Base-by-base conservation (phyloP, 2,329 filamentous ascomycete genomes). In the Diaporthe sp. region DNA sequence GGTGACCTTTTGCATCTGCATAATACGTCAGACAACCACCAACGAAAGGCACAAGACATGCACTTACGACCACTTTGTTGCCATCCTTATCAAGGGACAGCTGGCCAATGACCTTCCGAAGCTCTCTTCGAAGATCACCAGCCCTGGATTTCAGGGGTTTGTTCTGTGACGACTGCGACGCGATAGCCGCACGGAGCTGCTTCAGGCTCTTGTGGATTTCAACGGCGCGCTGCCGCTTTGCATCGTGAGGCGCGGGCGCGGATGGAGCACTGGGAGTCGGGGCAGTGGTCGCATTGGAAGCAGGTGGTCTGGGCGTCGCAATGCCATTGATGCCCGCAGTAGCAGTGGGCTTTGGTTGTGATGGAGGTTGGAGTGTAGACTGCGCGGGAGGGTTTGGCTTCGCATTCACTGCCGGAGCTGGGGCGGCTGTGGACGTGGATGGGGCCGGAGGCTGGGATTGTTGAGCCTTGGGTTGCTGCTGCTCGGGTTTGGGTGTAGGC, bases 61-160 rank as follows among this genome's bases (percentile, higher is more conserved):
- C 38, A 50, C 60, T 71, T 25, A 28, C 71, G 42, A 72, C 86
- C 78, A 84, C 92, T 90, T 77, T 89, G 88, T 75, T 83, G 80
- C 68, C 84, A 87, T 76, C 83, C 82, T 45, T 79, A 78, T 40
- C 78, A 77, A 25, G 79, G 57, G 33, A 93, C 38, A 95, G 84
- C 81, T 97, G 94, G 9, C 95, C 94, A 72, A 96, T 89, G 25
- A 89, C 91, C 79, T 92, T 93, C 52, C 90, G 89, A 71, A 97
- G 91, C 55, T 92, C 89, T 74, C 94, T 88, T 54, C 94, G 89
- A 87, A 94, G 91, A 72, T 95, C 90, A 45, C 94, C 93, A 80
- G 95, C 88, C 47, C 90, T 88, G 69, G 88, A 86, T 82, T 94
- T 95, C 38, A 95, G 83, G 80, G 83, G 77, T 82, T 79, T 82